phyloP scores from a whole-genome alignment of 257 asterid genomes.

The Anisodus acutangulus region DNA sequence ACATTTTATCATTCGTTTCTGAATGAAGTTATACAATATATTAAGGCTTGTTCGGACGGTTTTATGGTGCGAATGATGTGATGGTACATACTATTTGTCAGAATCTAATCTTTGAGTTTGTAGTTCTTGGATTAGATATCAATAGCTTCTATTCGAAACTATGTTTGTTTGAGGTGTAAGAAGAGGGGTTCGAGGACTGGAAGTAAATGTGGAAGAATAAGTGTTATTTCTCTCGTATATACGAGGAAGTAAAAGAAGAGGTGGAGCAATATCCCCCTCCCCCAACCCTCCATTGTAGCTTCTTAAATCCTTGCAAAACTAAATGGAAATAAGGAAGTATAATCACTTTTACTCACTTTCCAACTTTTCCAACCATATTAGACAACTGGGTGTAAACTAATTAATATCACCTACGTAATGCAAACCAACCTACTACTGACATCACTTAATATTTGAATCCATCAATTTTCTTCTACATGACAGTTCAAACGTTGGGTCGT shows the following conservation, averaged over 20 bases:
- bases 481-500: not conserved
- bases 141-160: not conserved
- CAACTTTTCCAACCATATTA: not conserved
- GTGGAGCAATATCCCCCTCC: not conserved
- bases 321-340: not conserved
- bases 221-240: not conserved
- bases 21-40: conserved; percentile 1
- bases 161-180: not conserved
- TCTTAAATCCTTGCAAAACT: not conserved
- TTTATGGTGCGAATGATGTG: not conserved
- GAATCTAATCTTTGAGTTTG: not conserved
- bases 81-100: not conserved
- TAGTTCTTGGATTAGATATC: conserved; percentile 7
- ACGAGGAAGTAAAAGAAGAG: conserved; percentile 17
- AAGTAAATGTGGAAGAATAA: not conserved
- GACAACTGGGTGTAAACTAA: not conserved
- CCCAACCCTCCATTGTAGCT: not conserved
- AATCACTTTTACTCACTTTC: not conserved
- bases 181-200: not conserved
- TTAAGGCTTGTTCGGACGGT: not conserved
- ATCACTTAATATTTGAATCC: not conserved
- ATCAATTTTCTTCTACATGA: not conserved
- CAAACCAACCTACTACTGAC: not conserved
- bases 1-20: not conserved
- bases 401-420: not conserved